A percentile compares a stretch with the other conserved stretches of the same genome.
Conservation (phyloP, 306 rosid genomes). For the Psophocarpus tetragonolobus region DNA sequence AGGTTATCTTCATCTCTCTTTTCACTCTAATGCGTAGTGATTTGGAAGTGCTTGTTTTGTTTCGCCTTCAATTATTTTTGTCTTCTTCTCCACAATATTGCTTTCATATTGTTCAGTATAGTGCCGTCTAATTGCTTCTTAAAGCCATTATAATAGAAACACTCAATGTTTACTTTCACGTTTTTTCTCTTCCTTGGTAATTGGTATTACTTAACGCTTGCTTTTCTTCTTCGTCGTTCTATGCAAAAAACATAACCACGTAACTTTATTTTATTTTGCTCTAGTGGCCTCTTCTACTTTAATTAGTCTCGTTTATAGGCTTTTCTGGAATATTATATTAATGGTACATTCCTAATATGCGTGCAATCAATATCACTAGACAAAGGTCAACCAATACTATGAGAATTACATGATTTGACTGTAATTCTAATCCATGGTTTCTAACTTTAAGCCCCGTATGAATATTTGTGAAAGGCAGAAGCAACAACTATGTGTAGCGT, state of each 20-base stretch:
- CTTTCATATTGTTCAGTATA: background rate
- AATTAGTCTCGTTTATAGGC: background rate
- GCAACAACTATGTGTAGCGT: too few species aligned
- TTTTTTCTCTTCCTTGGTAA: background rate
- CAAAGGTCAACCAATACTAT: background rate
- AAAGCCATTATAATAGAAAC: background rate
- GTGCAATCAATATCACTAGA: background rate
- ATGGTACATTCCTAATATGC: background rate
- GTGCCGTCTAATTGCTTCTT: constrained; percentile 24
- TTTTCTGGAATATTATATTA: background rate
- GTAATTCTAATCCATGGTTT: background rate
- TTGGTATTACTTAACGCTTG: background rate
- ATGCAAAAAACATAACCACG: background rate
- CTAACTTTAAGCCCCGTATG: too few species aligned
- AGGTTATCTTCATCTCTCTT: constrained; percentile 4
- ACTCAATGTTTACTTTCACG: constrained; percentile 3
- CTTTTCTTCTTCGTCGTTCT: background rate
- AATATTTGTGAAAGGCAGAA: too few species aligned
- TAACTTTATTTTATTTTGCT: background rate
- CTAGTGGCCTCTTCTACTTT: constrained; percentile 7
- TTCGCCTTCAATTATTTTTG: constrained; percentile 21
- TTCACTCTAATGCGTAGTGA: constrained; percentile 35
- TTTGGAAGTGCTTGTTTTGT: constrained; percentile 30
- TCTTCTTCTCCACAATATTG: background rate
- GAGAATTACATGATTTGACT: background rate